Base-by-base conservation (phyloP, 148 eudicot species). In the Dianthus caryophyllus region DNA sequence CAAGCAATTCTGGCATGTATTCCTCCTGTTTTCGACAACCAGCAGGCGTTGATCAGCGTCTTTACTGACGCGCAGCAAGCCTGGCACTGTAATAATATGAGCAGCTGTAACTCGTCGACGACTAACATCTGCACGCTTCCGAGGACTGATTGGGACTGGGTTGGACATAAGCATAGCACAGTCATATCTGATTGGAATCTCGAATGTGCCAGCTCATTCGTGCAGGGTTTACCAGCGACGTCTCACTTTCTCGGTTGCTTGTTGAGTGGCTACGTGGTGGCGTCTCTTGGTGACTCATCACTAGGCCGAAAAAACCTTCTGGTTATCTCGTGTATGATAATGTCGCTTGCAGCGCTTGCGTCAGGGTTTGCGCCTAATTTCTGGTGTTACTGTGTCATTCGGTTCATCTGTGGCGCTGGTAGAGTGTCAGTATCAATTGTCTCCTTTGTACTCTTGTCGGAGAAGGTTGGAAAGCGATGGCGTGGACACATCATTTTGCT, bases 121-220 rank as follows among this genome's bases (percentile, higher is more conserved):
- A 33, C 56, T 51, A 5, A 22, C 56, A 3, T 51, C 18, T 51
- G 56, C 11, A 18, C 10, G 7, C 56, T 51, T 5, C 20, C 56
- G 9, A 4, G 20, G 24, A 2, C 18, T n/a, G 56, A 51, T 5
- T 51, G 56, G 56, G 26, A 20, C 20, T 51, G 56, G 56, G 20
- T 17, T 51, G 2, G 24, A 17, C 0, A 9, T 20, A 51, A 20
- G 56, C 11, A 7, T n/a, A 11, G 20, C 11, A 51, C 73, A 16
- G 31, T 70, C 16, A 50, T 70, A 47, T 70, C 66, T 0, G 66
- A 70, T 21, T 60, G 73, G 73, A 49, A 70, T 61, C 66, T 70
- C 17, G 59, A 70, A 48, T 70, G 73, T 36, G 57, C 60, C 15
- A 59, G 16, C 21, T 29, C 73, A 0, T 61, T 70, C 25, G 20